Conservation (phyloP, 2,329 filamentous ascomycete species). For the Colletotrichum liaoningense region DNA sequence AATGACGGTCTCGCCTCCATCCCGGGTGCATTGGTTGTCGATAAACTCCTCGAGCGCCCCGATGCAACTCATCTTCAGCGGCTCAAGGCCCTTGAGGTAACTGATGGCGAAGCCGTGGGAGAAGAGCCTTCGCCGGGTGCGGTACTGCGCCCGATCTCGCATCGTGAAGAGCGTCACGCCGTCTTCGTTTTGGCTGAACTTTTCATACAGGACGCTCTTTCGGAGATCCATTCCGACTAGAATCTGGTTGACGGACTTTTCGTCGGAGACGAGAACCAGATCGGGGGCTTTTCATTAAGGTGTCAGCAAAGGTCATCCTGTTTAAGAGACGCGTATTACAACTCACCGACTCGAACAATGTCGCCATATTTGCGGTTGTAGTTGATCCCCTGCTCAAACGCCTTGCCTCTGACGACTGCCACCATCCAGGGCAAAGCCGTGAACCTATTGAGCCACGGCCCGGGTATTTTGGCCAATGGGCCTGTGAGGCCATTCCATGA, state of each 20-base stretch:
- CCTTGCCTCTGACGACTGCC: not conserved
- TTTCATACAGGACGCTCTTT: constrained; percentile 9
- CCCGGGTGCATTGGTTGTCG: not conserved
- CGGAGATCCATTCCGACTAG: not conserved
- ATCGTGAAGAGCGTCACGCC: constrained; percentile 14
- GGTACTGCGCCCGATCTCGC: constrained; percentile 3
- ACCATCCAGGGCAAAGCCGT: not conserved
- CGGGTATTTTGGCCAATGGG: not conserved
- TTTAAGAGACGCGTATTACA: not conserved
- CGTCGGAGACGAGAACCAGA: not conserved
- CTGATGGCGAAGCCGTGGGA: not conserved
- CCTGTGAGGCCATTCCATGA: not conserved
- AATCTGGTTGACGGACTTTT: not conserved
- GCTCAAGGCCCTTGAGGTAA: not conserved
- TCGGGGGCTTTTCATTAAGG: not conserved
- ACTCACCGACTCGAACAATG: not conserved
- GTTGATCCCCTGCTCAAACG: not conserved
- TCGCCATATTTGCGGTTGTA: not conserved
- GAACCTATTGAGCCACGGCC: not conserved
- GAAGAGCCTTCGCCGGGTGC: constrained; percentile 9
- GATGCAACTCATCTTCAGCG: not conserved
- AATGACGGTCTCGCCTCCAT: not conserved
- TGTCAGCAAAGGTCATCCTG: not conserved
- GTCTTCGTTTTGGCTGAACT: constrained; percentile 7
- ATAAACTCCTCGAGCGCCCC: not conserved